Base-by-base conservation (phyloP, 495 filamentous ascomycete genomes). In the Aspergillus nidulans region DNA sequence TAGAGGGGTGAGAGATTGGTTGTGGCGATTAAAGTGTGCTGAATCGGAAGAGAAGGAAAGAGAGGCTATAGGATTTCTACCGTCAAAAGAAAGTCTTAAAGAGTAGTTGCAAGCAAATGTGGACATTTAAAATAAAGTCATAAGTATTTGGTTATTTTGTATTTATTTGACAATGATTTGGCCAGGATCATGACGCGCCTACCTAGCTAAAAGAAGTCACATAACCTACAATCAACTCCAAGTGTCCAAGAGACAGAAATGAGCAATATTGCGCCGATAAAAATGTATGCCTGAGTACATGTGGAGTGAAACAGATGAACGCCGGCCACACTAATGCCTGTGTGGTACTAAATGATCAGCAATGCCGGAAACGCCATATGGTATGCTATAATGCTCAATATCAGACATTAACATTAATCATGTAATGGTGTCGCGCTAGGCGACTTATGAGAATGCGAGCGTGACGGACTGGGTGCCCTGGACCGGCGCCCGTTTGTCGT, bases 401-500 rank as follows among this genome's bases (percentile, higher is more conserved):
- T 52, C 25, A 59, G 20, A 53, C 41, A 56, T 60, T 38, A 58
- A 55, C 65, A 56, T 75, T 63, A 77, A 43, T 76, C 74, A 53
- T 75, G 70, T 41, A 63, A 57, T 6, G 72, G 71, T 34, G 68
- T 69, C 68, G 72, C 67, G 56, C 56, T 68, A 7, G 75, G 75
- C 16, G 75, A 77, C 50, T 69, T 73, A 41, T 67, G 67, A 41
- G 70, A 67, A 18, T 72, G 69, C 9, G 74, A 69, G 55, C 75
- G 52, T 6, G 74, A 72, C 28, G 75, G 75, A 68, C 73, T 77
- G 57, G 70, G 71, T 23, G 73, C 68, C 51, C 74, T 57, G 25
- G 74, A 76, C 24, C 73, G 73, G 39, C 74, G 72, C 4, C 74
- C 75, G 45, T 76, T 76, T 0, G 66, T 75, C 10, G 72, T 75